Conservation (phyloP, 148 eudicot species). For the Oxyria digyna region DNA sequence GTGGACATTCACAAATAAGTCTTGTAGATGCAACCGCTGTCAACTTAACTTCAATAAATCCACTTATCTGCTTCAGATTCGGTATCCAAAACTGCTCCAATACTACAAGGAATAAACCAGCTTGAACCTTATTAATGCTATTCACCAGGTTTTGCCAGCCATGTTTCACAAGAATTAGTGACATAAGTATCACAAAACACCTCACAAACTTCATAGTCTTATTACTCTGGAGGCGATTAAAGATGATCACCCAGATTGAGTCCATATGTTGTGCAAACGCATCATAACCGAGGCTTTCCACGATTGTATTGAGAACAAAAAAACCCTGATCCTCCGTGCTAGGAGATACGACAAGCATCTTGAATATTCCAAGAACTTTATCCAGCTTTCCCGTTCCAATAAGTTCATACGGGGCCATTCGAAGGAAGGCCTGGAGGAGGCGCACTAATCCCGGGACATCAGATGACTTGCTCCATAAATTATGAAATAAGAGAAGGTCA, state of each 20-base stretch:
- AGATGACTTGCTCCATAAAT: constrained; percentile 71
- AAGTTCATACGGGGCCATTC: constrained; percentile 72
- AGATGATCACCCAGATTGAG: constrained; percentile 48
- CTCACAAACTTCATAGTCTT: constrained; percentile 57
- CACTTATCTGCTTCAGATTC: constrained; percentile 68
- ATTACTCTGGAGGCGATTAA: constrained; percentile 53
- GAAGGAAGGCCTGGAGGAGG: constrained; percentile 88
- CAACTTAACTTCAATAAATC: constrained; percentile 68
- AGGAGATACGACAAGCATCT: constrained; percentile 46
- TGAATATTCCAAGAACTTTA: constrained; percentile 61
- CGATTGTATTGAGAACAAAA: constrained; percentile 79
- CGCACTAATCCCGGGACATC: constrained; percentile 98
- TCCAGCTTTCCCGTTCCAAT: constrained; percentile 51
- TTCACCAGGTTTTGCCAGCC: constrained; percentile 59
- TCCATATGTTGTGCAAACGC: constrained; percentile 46
- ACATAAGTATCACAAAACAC: constrained; percentile 67
- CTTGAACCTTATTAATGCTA: constrained; percentile 53
- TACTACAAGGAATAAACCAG: constrained; percentile 43
- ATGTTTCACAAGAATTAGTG: constrained; percentile 79
- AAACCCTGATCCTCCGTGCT: constrained; percentile 91
- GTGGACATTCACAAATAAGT: constrained; percentile 67
- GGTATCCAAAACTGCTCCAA: constrained; percentile 90
- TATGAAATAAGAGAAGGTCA: constrained; percentile 57
- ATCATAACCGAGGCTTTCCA: constrained; percentile 72
- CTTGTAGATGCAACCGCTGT: constrained; percentile 78